Evolutionary conservation across 345 rosid species (phyloP), one percentile per base, ranked within the genome.

Genomic region (Syzygium aromaticum): DNA sequence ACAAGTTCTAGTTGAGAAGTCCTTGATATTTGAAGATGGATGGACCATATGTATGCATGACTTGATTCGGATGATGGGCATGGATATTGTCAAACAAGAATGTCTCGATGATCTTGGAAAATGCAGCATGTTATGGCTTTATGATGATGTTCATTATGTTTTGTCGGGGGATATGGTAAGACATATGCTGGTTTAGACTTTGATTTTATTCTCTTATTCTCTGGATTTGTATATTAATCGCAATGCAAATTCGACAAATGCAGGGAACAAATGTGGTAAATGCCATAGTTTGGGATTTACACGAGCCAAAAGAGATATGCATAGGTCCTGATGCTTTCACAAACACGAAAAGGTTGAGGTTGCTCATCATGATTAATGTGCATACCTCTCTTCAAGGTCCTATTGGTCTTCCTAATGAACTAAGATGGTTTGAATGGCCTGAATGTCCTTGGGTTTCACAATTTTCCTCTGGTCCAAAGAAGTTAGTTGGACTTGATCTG

Each of bases 391-490:
- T 52, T 25, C n/a, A 87, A 84, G 25, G 86, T 61, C 27, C 46
- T 21, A 53, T 28, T 10, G 52, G 27, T 63, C 85, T 86, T 43
- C 84, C 84, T 11, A 30, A 53, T 27, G 64, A 85, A 51, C 40
- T 90, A 28, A 84, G 89, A 52, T 85, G 52, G 73, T 84, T 90
- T 17, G 56, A 51, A 19, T 90, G 91, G 90, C 64, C 85, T 77
- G 61, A 87, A 40, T 85, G 63, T 51, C 87, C 87, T 25, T 38
- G 6, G 6, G 8, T 38, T 40, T 11, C 53, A 85, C 0, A 77
- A 51, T 33, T 5, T 85, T 30, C 52, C 17, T 12, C 8, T n/a
- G 38, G 87, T 61, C 33, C 33, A 5, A 6, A 28, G 33, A 61
- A 85, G 40, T n/a, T 49, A 10, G 87, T 51, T 46, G 11, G 23